Conservation (phyloP, 2,329 filamentous ascomycete species). For the Verticillium alfalfae region DNA sequence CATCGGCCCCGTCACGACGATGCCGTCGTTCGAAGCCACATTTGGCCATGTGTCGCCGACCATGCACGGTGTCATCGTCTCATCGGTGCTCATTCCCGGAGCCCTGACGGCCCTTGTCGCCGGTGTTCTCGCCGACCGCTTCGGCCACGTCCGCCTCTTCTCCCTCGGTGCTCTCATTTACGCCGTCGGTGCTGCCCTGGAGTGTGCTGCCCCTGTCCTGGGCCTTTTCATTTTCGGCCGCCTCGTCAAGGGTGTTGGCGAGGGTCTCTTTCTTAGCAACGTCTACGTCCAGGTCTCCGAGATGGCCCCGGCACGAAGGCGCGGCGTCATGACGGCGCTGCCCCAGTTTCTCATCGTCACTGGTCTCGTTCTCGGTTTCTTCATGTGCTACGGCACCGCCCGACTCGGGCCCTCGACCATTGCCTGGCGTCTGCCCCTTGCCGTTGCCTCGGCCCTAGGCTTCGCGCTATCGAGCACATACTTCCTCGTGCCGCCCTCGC, state of each 20-base stretch:
- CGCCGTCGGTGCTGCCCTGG: constrained; percentile 44
- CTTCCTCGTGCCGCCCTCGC: constrained; percentile 46
- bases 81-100: constrained; percentile 53
- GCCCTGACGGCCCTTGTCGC: constrained; percentile 55
- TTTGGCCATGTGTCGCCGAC: constrained; percentile 50
- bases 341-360: constrained; percentile 47
- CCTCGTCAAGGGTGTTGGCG: constrained; percentile 50
- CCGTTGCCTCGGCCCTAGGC: constrained; percentile 26
- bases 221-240: constrained; percentile 50
- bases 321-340: constrained; percentile 45
- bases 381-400: constrained; percentile 52
- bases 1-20: constrained; percentile 55
- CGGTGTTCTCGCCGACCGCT: constrained; percentile 45
- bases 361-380: constrained; percentile 51
- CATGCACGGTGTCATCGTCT: constrained; percentile 54
- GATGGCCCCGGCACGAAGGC: constrained; percentile 44
- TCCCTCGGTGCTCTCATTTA: constrained; percentile 42
- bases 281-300: constrained; percentile 56
- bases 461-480: constrained; percentile 26
- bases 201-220: constrained; percentile 40
- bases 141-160: constrained; percentile 48
- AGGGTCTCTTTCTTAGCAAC: constrained; percentile 54
- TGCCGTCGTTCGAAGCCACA: constrained; percentile 42
- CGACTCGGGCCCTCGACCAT: constrained; percentile 31
- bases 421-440: constrained; percentile 52